Base-by-base conservation (phyloP, 2,329 filamentous ascomycete species). In the Nakataea oryzae region DNA sequence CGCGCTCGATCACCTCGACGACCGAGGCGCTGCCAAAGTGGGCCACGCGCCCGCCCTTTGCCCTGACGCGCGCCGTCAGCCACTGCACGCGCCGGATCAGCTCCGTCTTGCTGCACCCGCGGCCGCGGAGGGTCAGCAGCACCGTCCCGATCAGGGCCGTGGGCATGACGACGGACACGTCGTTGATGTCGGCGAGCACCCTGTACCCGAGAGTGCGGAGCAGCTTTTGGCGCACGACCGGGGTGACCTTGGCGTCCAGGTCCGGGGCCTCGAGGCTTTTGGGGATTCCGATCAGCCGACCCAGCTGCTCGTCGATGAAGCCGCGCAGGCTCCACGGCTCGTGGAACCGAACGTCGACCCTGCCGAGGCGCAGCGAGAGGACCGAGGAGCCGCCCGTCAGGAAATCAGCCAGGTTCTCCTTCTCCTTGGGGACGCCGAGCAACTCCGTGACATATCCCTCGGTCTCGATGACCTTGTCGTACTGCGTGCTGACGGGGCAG, bases 381-480 rank as follows among this genome's bases (percentile, higher is more conserved):
- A 99, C 88, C 0, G 91, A 96, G 0, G 92, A 96, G 3, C 83
- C 83, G 30, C 91, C 86, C 1, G 88, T 89, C n/a, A 99, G 76
- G 68, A 99, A 96, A 69, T 96, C 91, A 41, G 87, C 84, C 50
- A 99, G 77, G 65, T 96, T 97, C 71, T 99, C 95, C 72, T 96
- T 96, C 70, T 91, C 91, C 75, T 99, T 99, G 0, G 95, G 95
- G 65, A 96, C 88, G 3, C 95, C 95, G 0, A 99, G 82, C 2
- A 99, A 83, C 73, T 99, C 95, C 41, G 87, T 95, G 57, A 97
- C 93, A 70, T 99, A 99, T 6, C 92, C 95, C 74, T 96, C 92
- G 0, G 96, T 96, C 74, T 99, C 95, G 64, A 99, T 96, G 62
- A 99, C 95, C 72, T 97, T 99, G 79, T 99, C 95, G 71, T 99